A percentile compares a stretch with the other conserved stretches of the same genome.
Evolutionary conservation across 2,329 filamentous ascomycete genomes (phyloP).

Genomic region (Cercospora zeina): DNA sequence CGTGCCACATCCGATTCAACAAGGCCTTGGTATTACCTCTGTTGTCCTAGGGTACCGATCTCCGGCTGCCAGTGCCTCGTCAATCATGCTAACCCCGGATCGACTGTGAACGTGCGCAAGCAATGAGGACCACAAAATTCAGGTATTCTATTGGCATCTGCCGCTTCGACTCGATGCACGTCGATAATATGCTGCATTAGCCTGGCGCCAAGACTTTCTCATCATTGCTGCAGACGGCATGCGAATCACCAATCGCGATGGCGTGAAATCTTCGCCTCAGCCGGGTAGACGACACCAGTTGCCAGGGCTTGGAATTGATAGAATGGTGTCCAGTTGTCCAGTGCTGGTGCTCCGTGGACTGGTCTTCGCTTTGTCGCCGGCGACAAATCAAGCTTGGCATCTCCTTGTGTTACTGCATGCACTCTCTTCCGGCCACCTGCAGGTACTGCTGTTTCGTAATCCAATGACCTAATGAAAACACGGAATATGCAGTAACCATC

Average conservation of each 20-base stretch:
- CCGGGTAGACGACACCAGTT: no score
- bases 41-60: conserved; percentile 1
- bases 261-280: neutral
- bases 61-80: neutral
- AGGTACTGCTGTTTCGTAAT: neutral
- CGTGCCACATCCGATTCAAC: neutral
- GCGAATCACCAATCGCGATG: neutral
- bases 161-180: conserved; percentile 15
- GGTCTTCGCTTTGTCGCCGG: neutral
- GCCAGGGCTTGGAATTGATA: no score
- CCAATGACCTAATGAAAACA: neutral
- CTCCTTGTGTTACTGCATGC: neutral
- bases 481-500: neutral
- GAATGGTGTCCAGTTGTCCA: neutral
- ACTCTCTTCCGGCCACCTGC: neutral
- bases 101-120: neutral
- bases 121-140: neutral
- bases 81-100: neutral
- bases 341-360: neutral
- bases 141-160: neutral
- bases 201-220: neutral
- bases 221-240: neutral
- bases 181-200: conserved; percentile 20
- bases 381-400: neutral
- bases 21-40: neutral